Base-by-base conservation (phyloP, 2,329 filamentous ascomycete species). In the Pseudogymnoascus sp. region DNA sequence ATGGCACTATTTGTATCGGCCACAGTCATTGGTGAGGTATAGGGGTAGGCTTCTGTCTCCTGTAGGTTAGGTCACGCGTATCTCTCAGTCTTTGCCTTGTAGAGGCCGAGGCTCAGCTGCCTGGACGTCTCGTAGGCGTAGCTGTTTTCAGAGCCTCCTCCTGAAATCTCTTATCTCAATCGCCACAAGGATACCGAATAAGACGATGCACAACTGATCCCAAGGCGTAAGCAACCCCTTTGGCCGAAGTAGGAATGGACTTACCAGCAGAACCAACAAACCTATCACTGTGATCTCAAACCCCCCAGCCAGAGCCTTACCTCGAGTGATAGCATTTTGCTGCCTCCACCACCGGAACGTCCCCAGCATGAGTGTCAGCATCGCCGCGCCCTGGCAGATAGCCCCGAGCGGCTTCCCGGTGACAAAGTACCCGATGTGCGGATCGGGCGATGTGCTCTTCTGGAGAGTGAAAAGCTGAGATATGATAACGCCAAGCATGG, bases 381-480 rank as follows among this genome's bases (percentile, higher is more conserved):
- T 75, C 3, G 79, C 77, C 34, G 75, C 74, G 1, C 66, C 68
- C 60, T 77, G 78, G 62, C 78, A 79, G 5, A 76, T 70, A 10
- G 71, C 74, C 3, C 78, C 73, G 4, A 91, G 73, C 0, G 88
- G 86, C 63, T 82, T 81, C 2, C 86, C 86, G 2, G 89, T 75
- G 10, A 80, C 74, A 65, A 79, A 83, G 71, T 85, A 90, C 0
- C 84, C 84, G 64, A 89, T 81, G 3, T 68, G 66, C 4, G 67
- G 63, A 10, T 76, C 73, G 8, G 71, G 71, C 0, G 21, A 63
- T n/a, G 68, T 68, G 14, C 75, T 69, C 7, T 77, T 70, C 26
- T 78, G 71, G 31, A 84, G 78, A 18, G 81, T 79, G 69, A 89
- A 90, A 6, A 91, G 80, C 70, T 91, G 88, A 0, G 87, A 84